Percentiles rank a stretch among this genome's conserved stretches.
Conservation (phyloP, 2,329 filamentous ascomycete genomes). For the Chrysoporthe puriensis region DNA sequence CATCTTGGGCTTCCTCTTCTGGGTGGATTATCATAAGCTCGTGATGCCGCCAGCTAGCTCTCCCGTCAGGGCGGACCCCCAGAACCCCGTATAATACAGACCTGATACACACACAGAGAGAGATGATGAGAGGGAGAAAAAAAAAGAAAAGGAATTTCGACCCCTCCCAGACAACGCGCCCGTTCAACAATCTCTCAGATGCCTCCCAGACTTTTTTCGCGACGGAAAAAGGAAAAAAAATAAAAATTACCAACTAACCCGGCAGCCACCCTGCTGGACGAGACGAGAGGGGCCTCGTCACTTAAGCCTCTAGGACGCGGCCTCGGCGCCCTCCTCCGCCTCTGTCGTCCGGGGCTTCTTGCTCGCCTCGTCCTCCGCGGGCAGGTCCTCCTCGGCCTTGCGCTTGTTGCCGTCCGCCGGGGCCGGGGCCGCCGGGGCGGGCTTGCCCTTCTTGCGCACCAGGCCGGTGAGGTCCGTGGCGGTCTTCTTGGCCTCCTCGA, state of each 20-base stretch:
- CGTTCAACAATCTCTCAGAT: not conserved
- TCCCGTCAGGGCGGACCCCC: not conserved
- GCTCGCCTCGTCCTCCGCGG: conserved; percentile 36
- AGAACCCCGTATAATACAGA: not conserved
- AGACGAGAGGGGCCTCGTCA: not conserved
- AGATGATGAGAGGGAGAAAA: not conserved
- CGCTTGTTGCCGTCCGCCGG: conserved; percentile 49
- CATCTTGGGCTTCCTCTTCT: not conserved
- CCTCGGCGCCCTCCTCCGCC: conserved; percentile 32
- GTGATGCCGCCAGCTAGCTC: not conserved
- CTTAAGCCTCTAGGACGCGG: not conserved
- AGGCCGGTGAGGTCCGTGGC: conserved; percentile 77
- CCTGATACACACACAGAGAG: not conserved
- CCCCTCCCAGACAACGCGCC: conserved; percentile 1
- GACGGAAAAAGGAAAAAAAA: not conserved
- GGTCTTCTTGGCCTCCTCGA: conserved; percentile 73
- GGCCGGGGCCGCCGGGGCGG: too few species aligned
- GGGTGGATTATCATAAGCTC: not conserved
- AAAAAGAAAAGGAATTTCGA: not conserved
- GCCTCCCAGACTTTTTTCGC: not conserved
- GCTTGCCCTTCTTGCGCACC: conserved; percentile 67
- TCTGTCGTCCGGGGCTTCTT: conserved; percentile 45
- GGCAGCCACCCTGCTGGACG: not conserved
- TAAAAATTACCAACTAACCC: too few species aligned
- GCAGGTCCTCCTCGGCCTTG: conserved; percentile 43